Base-by-base conservation (phyloP, 2,329 filamentous ascomycete genomes). In the Grosmannia penicillata region DNA sequence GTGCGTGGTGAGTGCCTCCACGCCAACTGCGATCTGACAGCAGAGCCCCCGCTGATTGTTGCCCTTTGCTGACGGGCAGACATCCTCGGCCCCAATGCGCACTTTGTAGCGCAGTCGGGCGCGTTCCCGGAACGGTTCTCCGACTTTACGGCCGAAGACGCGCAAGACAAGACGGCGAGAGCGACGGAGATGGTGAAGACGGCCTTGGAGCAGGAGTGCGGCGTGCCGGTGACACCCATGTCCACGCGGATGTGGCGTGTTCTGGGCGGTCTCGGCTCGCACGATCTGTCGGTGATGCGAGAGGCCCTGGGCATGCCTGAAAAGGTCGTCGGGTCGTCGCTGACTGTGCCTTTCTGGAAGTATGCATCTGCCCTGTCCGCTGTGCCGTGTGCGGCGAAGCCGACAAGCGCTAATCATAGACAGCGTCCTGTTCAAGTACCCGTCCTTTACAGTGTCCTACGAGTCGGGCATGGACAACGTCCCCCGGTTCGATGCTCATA, bases 381-480 rank as follows among this genome's bases (percentile, higher is more conserved):
- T n/a, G n/a, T n/a, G n/a, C n/a, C n/a, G n/a, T n/a, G n/a, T n/a
- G n/a, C n/a, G n/a, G n/a, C n/a, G n/a, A n/a, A n/a, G n/a, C n/a
- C n/a, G n/a, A n/a, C n/a, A n/a, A n/a, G n/a, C n/a, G n/a, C n/a
- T n/a, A n/a, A n/a, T n/a, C n/a, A n/a, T n/a, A n/a, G n/a, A 52
- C 41, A 54, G 49, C n/a, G 62, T 60, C 0, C 55, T 66, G 2
- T 66, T 66, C 48, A 53, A 61, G 19, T 68, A 63, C 42, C 39
- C 49, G 2, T 44, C 47, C 18, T 78, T 74, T 41, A 56, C 66
- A 0, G 60, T 74, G 3, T 60, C 63, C 0, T 78, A 75, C 45
- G 73, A 78, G 44, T 65, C 63, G 0, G 72, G 73, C 0, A 56
- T 75, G 18, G 63, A 70, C 44, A 48, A 51, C 1, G 61, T 78